Conservation (phyloP, 1,139 yeast genomes). For the Magnusiomyces suaveolens region DNA sequence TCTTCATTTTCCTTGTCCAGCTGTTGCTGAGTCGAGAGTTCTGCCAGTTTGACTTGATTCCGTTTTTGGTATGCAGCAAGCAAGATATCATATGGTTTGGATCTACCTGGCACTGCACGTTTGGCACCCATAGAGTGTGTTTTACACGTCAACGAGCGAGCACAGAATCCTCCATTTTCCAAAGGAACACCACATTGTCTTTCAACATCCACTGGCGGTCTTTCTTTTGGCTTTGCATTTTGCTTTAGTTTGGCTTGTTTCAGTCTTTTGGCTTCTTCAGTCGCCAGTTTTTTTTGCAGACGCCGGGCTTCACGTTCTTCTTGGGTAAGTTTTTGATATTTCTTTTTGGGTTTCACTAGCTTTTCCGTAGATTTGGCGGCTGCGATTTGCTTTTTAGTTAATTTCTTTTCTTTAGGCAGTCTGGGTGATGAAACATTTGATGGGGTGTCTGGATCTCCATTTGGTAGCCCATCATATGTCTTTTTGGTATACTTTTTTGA, state of each 20-base stretch:
- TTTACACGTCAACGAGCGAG: slow-evolving; percentile 88
- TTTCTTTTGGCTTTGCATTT: slow-evolving; percentile 43
- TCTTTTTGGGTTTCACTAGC: slow-evolving; percentile 8
- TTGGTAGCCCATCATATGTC: neutral
- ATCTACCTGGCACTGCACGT: slow-evolving; percentile 83
- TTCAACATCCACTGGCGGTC: slow-evolving; percentile 89
- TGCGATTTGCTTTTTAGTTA: slow-evolving; percentile 5
- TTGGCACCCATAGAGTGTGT: slow-evolving; percentile 98
- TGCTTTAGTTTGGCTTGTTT: slow-evolving; percentile 19
- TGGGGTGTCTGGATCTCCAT: slow-evolving; percentile 3
- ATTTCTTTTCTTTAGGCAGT: slow-evolving; percentile 5
- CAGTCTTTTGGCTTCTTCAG: slow-evolving; percentile 84
- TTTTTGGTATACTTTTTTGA: neutral
- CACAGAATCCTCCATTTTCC: slow-evolving; percentile 90
- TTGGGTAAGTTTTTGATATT: slow-evolving; percentile 12
- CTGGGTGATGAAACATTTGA: neutral
- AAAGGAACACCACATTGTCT: slow-evolving; percentile 93
- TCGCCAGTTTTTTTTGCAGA: slow-evolving; percentile 36
- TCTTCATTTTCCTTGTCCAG: slow-evolving; percentile 30
- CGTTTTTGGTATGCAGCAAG: slow-evolving; percentile 85
- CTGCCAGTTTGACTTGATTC: slow-evolving; percentile 70
- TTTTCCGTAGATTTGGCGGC: slow-evolving; percentile 31
- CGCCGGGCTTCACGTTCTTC: slow-evolving; percentile 12
- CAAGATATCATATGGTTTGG: slow-evolving; percentile 82
- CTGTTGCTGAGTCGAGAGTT: slow-evolving; percentile 28